Base-by-base conservation (phyloP, 148 eudicot species). In the Rhododendron ovatum region DNA sequence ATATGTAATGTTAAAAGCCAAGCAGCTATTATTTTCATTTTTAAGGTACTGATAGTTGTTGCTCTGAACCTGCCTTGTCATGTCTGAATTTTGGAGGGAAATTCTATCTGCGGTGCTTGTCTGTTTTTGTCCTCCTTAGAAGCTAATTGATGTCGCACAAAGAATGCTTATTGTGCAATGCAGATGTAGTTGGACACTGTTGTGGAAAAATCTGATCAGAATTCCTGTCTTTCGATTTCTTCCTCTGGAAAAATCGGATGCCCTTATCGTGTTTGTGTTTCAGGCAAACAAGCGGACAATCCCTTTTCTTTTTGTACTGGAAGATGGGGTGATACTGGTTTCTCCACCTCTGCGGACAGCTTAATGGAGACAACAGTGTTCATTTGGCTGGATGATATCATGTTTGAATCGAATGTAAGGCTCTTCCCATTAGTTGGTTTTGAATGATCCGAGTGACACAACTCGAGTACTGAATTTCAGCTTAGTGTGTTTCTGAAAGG, bases 271-370 rank as follows among this genome's bases (percentile, higher is more conserved):
- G 82, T 48, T 37, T 80, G 15, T 80, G 39, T 80, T 48, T 80
- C 82, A 80, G 82, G 41, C 82, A 14, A 80, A 80, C 82, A 80
- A 50, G 82, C 82, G 82, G 61, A 80, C 82, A 11, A 80, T 50
- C 82, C 82, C 82, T 28, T 80, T 80, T 14, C 82, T 80, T 80
- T 80, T 80, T 26, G 82, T 80, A 80, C 57, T 41, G 39, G 82
- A 61, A 48, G 82, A 80, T 80, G 82, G 82, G 61, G 82, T 50
- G 82, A 80, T 80, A 80, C 41, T 80, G 39, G 82, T 80, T 28
- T 80, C 82, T 14, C 82, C 82, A n/a, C 82, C 82, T 80, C 82
- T 80, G 82, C 33, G 63, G 37, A 50, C 82, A 0, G 82, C 82
- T 80, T 80, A 50, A 50, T 14, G 57, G 37, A 50, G 8, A 28